Base-by-base conservation (phyloP, 1,284 basidiomycete species). In the Heterobasidion parviporum region DNA sequence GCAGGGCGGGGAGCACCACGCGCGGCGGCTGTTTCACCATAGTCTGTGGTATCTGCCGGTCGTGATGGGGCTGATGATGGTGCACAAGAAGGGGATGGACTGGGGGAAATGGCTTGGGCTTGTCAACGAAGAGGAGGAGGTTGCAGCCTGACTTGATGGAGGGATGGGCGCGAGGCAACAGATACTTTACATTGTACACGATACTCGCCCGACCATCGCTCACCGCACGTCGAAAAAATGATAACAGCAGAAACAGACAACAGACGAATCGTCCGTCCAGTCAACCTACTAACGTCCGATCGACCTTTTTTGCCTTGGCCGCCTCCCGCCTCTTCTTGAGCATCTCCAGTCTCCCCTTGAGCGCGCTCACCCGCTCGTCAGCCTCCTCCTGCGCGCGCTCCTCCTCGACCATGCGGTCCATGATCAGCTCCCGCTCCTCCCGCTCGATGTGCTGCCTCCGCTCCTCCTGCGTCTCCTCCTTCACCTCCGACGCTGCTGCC, bases 31-130 rank as follows among this genome's bases (percentile, higher is more conserved):
- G 32, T 98, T 92, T 67, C 88, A 90, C 67, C 83, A 92, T 59
- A 89, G 87, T 69, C 68, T 99, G 60, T 94, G 94, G 84, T 96
- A 96, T 72, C 70, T 99, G 56, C 96, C 97, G 0, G 89, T 89
- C 8, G 78, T 98, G 10, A 77, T 99, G 61, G 91, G 87, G 0
- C 74, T 99, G 58, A 95, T 96, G 85, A 95, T 99, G 92, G 77
- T 89, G 57, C 92, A 94, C 70, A 96, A 96, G 74, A 85, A 87
- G 64, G 86, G 89, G 1, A 76, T 85, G 61, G 82, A 85, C 58
- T 94, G 89, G 91, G 32, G 55, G 43, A 60, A 58, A 41, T 53
- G 59, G 56, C 26, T 61, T 15, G 60, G 58, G 4, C 35, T 54
- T 2, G 46, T 58, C 49, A 51, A 62, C 33, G 56, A 53, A 35